Percentiles rank a stretch among this genome's conserved stretches.
Conservation (phyloP, 2,329 filamentous ascomycete genomes). For the Didymella exigua region DNA sequence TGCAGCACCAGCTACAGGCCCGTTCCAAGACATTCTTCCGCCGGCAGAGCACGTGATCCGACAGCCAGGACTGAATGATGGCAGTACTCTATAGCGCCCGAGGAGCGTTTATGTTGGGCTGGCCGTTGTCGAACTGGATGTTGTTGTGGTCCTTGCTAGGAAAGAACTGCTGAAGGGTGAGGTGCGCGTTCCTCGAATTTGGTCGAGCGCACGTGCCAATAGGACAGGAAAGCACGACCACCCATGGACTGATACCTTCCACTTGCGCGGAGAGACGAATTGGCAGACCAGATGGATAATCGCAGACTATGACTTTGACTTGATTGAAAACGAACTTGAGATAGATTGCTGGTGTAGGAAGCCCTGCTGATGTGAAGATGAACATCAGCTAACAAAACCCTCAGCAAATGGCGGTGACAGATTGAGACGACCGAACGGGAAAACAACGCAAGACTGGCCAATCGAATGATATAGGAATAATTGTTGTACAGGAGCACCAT, state of each 20-base stretch:
- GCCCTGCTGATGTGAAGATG: slow-evolving; percentile 18
- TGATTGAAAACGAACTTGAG: not conserved
- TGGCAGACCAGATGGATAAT: not conserved
- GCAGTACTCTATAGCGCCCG: not conserved
- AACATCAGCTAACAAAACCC: not conserved
- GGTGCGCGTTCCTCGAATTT: slow-evolving; percentile 33
- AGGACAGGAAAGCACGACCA: slow-evolving; percentile 19
- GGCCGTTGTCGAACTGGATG: not conserved
- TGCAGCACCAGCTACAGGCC: slow-evolving; percentile 39
- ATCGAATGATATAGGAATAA: not conserved
- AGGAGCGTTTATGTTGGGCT: not conserved
- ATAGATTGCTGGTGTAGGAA: slow-evolving; percentile 11
- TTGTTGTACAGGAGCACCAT: not conserved
- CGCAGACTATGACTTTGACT: not conserved
- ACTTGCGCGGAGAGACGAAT: slow-evolving; percentile 5
- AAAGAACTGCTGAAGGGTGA: slow-evolving; percentile 23
- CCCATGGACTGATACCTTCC: not conserved
- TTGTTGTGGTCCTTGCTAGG: slow-evolving; percentile 6
- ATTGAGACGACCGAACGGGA: slow-evolving; percentile 6
- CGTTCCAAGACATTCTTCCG: slow-evolving; percentile 45
- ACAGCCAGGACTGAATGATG: not conserved
- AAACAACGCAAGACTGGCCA: not conserved
- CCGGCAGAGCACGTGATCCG: slow-evolving; percentile 6
- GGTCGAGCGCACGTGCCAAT: slow-evolving; percentile 39
- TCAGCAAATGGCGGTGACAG: slow-evolving; percentile 7